Evolutionary conservation across 116 monocot species (phyloP), one percentile per base, ranked within the genome.

Genomic region (Papilionanthe hybrid): DNA sequence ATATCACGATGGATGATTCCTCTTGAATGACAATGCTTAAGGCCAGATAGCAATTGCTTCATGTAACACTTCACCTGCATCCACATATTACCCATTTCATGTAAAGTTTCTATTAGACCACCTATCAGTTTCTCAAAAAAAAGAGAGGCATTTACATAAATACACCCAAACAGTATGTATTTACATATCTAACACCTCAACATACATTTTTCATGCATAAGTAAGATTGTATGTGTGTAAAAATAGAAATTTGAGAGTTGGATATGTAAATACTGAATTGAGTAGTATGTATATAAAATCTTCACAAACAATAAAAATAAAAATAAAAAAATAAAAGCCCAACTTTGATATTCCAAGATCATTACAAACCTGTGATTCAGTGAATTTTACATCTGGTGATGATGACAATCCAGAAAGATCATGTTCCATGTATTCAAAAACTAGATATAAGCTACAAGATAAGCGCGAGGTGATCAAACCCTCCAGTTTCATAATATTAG

Each of bases 351-450:
- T 53, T 53, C 17, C 53, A 53, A 15, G 63, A 22, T 25, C 63
- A 63, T 10, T 18, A 81, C 81, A 78, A 81, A 93, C 96, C 93
- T 96, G 96, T 83, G 92, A 28, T 88, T 94, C 94, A 48, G 78
- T 92, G 77, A 96, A 92, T 72, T 85, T 84, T 58, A 92, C 85
- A 55, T 96, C 89, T 58, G 94, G 94, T 57, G 77, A 83, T 42
- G 90, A 86, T 27, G 84, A 85, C 41, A 96, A 75, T 74, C 96
- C 94, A 47, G 91, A 87, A 78, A 96, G 88, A 89, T 96, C 96
- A 88, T 96, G 96, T 45, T 96, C 96, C 96, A 96, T 94, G 68
- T 96, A 96, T 81, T 96, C 96, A 69, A 96, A 96, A 28, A 96
- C 96, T 37, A 96, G 86, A 88, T 96, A 96, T 48, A 96, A 77